Conservation (phyloP, 2,329 filamentous ascomycete species). For the Nemania bipapillata region DNA sequence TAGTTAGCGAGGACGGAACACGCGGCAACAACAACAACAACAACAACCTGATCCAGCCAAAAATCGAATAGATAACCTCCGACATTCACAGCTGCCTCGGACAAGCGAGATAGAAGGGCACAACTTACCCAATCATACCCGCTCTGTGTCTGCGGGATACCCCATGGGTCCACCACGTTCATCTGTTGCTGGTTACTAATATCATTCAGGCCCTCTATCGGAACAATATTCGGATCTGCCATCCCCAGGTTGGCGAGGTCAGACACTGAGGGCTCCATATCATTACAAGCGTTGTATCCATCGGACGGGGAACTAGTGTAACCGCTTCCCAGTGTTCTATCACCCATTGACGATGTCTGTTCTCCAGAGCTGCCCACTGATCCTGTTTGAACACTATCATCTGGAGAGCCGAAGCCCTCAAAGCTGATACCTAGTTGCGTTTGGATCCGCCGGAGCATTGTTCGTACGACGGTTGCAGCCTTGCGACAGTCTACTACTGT, state of each 20-base stretch:
- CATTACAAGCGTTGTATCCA: conserved; percentile 21
- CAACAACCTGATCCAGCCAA: too few species aligned
- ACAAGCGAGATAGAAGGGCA: neutral
- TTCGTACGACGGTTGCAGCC: conserved; percentile 59
- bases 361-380: conserved; percentile 21
- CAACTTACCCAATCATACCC: conserved; percentile 48
- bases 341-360: conserved; percentile 35
- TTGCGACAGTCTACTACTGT: conserved; percentile 57
- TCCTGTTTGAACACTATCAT: conserved; percentile 10
- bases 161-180: conserved; percentile 42
- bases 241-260: conserved; percentile 38
- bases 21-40: neutral
- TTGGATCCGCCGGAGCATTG: conserved; percentile 59
- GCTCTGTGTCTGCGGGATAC: conserved; percentile 38
- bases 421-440: conserved; percentile 37
- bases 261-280: conserved; percentile 26
- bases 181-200: conserved; percentile 26
- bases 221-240: conserved; percentile 27
- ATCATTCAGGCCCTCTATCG: conserved; percentile 6
- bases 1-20: conserved; percentile 19
- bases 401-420: conserved; percentile 15
- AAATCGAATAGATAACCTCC: neutral
- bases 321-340: conserved; percentile 35
- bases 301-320: conserved; percentile 7
- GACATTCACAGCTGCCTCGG: neutral